phyloP scores from a whole-genome alignment of 2,329 filamentous ascomycete species.

The Clarireedia homoeocarpa region DNA sequence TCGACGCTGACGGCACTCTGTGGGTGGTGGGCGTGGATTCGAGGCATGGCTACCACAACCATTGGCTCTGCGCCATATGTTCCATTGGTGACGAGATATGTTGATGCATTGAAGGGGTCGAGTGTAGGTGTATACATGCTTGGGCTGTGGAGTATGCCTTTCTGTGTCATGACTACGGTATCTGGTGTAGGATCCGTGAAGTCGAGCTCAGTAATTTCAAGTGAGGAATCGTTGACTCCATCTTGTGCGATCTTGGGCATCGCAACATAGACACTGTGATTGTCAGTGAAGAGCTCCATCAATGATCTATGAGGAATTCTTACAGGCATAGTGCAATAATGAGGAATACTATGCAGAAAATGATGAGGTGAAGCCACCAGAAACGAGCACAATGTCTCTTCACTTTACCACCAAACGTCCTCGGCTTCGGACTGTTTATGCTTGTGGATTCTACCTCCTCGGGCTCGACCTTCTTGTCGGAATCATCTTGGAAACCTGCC shows the following conservation, averaged over 20 bases:
- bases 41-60: slow-evolving; percentile 23
- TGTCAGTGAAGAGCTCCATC: neutral
- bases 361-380: slow-evolving; percentile 47
- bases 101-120: slow-evolving; percentile 42
- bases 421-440: neutral
- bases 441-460: slow-evolving; percentile 2
- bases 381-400: slow-evolving; percentile 32
- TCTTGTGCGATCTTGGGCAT: slow-evolving; percentile 50
- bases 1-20: slow-evolving; percentile 36
- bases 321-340: slow-evolving; percentile 49
- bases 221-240: slow-evolving; percentile 42
- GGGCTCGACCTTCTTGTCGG: slow-evolving; percentile 4
- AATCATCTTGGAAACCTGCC: neutral
- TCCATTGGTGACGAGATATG: slow-evolving; percentile 38
- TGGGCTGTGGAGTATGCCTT: slow-evolving; percentile 37
- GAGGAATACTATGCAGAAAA: slow-evolving; percentile 42
- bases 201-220: slow-evolving; percentile 42
- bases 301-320: slow-evolving; percentile 23
- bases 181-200: slow-evolving; percentile 43
- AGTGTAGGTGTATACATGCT: slow-evolving; percentile 46
- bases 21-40: slow-evolving; percentile 25
- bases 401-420: slow-evolving; percentile 16
- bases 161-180: slow-evolving; percentile 40
- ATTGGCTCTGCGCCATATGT: slow-evolving; percentile 20
- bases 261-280: slow-evolving; percentile 45